A percentile compares a stretch with the other conserved stretches of the same genome.
phyloP scores from a whole-genome alignment of 2,329 filamentous ascomycete genomes.

The Colletotrichum sp. region DNA sequence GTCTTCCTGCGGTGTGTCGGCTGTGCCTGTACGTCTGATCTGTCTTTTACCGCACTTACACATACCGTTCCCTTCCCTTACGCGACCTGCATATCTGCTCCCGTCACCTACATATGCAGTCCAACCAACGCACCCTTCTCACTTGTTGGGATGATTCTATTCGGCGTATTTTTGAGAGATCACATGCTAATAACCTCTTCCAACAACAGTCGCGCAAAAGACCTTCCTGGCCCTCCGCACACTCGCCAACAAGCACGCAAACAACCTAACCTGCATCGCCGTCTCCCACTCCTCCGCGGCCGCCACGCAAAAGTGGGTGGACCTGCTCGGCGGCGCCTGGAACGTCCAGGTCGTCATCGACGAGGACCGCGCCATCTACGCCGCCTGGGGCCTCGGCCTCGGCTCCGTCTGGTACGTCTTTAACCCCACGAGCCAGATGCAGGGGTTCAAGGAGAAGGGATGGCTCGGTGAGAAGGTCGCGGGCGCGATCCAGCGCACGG shows the following conservation, averaged over 20 bases:
- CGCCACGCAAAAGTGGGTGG: slow-evolving; percentile 62
- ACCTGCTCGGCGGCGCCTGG: slow-evolving; percentile 62
- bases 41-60: not conserved
- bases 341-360: slow-evolving; percentile 61
- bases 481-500: slow-evolving; percentile 41
- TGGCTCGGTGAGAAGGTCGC: slow-evolving; percentile 59
- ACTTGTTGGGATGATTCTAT: not conserved
- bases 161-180: not conserved
- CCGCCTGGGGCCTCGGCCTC: slow-evolving; percentile 62
- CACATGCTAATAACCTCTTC: not conserved
- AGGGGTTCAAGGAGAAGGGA: slow-evolving; percentile 59
- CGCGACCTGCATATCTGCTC: not conserved
- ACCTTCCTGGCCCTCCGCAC: slow-evolving; percentile 61
- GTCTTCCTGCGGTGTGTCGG: slow-evolving; percentile 61
- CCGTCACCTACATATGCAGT: not conserved
- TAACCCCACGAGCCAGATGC: slow-evolving; percentile 56
- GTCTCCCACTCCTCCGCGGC: slow-evolving; percentile 62
- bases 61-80: not conserved
- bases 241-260: slow-evolving; percentile 56
- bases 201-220: slow-evolving; percentile 56
- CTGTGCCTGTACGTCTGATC: slow-evolving; percentile 53
- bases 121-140: not conserved
- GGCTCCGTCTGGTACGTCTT: slow-evolving; percentile 56
- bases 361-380: slow-evolving; percentile 61
- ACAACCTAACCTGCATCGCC: slow-evolving; percentile 58